Conservation (phyloP, 805 yeast genomes). For the Candida suzukii region DNA sequence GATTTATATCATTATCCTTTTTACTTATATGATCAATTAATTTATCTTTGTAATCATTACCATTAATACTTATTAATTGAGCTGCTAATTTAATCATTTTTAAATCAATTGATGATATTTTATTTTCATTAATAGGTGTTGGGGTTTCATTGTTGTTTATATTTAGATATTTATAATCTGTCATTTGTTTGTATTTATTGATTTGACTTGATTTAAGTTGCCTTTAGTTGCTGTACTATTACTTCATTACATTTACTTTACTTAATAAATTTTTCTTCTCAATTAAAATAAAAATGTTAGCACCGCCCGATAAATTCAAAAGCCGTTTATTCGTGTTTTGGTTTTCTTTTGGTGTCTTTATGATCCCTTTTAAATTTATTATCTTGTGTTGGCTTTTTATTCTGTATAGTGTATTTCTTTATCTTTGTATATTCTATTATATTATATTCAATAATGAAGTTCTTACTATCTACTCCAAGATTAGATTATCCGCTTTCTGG, state of each 20-base stretch:
- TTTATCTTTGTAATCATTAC: slow-evolving; percentile 33
- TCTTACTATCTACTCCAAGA: background rate
- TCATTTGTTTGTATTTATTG: background rate
- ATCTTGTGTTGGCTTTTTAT: too few species aligned
- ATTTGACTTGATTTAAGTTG: slow-evolving; percentile 7
- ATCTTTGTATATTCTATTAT: too few species aligned
- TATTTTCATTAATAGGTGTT: slow-evolving; percentile 5
- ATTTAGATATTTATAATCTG: slow-evolving; percentile 4
- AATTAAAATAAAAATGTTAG: too few species aligned
- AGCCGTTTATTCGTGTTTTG: too few species aligned
- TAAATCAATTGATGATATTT: slow-evolving; percentile 55
- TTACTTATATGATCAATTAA: slow-evolving; percentile 23
- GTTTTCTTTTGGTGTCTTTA: too few species aligned
- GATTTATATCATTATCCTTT: slow-evolving; percentile 24
- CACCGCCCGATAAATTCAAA: too few species aligned
- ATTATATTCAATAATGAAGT: background rate
- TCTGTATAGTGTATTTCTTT: too few species aligned
- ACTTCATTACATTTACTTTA: slow-evolving; percentile 1
- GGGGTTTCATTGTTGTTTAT: too few species aligned
- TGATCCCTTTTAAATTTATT: too few species aligned
- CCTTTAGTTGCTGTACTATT: background rate
- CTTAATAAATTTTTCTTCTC: too few species aligned
- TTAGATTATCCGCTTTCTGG: background rate
- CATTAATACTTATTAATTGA: slow-evolving; percentile 55
- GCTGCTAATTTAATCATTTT: slow-evolving; percentile 72